Base-by-base conservation (phyloP, 129 eudicot genomes). In the Helianthus tuberosus region DNA sequence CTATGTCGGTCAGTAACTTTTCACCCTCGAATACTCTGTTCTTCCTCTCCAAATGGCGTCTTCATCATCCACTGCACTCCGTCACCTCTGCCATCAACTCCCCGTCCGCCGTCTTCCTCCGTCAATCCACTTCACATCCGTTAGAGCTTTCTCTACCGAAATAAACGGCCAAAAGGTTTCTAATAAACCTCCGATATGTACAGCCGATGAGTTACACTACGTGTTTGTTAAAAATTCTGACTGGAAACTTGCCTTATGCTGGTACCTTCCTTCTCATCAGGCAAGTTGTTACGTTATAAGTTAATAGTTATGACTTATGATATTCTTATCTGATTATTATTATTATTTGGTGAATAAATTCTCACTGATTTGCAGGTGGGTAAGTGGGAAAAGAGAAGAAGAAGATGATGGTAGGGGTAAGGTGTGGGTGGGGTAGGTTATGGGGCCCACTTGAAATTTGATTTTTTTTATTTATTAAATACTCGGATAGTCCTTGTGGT, bases 121-220 rank as follows among this genome's bases (percentile, higher is more conserved):
- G 5, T 65, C 67, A 27, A 36, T 64, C 43, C 71, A 73, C 3
- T 20, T 70, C 11, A 13, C 76, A 8, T 36, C 68, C 3, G 3
- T 77, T 8, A 82, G 91, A 75, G 83, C 92, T n/a, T 86, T 86
- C 73, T 89, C 94, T 12, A 5, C 25, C n/a, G 67, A 20, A 10
- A 50, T 77, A 14, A 53, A 39, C 2, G 84, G 71, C 57, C 73
- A 70, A 81, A 82, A 84, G 85, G 85, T 90, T n/a, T 35, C 70
- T 6, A 78, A 72, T 38, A 93, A 88, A 78, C 97, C 97, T 35
- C 68, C 90, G 36, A 75, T 94, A 49, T 94, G 97, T 77, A 91
- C 97, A 5, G 99, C 99, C 38, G 97, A 94, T 55, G 97, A 94
- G 80, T 87, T 94, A 27, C 99, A 94, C 63, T 94, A 94, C 53